Conservation (phyloP, 2,329 filamentous ascomycete species). For the Sphaerostilbella broomeana region DNA sequence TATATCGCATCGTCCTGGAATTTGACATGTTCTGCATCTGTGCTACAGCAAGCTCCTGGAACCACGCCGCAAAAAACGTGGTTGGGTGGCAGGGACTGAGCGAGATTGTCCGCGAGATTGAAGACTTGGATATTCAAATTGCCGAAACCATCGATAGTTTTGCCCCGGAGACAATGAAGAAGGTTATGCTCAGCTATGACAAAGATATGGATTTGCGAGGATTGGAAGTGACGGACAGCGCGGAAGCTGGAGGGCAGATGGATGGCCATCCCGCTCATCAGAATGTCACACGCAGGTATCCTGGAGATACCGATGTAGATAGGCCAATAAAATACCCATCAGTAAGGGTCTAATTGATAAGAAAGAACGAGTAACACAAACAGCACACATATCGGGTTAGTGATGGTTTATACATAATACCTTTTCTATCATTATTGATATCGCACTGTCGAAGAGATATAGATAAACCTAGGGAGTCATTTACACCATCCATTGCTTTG, state of each 20-base stretch:
- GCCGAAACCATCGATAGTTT: conserved; percentile 18
- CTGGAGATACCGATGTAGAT: neutral
- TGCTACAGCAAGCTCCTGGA: conserved; percentile 32
- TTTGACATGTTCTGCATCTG: conserved; percentile 36
- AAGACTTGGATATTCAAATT: conserved; percentile 23
- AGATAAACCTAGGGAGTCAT: neutral
- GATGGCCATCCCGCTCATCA: neutral
- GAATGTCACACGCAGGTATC: neutral
- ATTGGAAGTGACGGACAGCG: neutral
- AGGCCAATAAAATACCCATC: neutral
- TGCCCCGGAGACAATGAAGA: conserved; percentile 15
- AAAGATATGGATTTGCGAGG: conserved; percentile 11
- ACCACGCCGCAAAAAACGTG: conserved; percentile 30
- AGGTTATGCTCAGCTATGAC: conserved; percentile 15
- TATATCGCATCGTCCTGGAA: conserved; percentile 30
- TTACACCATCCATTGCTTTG: neutral
- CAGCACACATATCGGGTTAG: no score
- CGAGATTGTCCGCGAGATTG: conserved; percentile 21
- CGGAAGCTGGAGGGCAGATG: neutral
- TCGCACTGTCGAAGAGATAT: neutral
- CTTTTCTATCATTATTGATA: neutral
- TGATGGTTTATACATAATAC: no score
- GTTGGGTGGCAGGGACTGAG: conserved; percentile 29
- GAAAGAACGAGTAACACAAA: neutral
- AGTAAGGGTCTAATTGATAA: conserved; percentile 4